A percentile compares a stretch with the other conserved stretches of the same genome.
Conservation (phyloP, 2,329 filamentous ascomycete genomes). For the Verruconis gallopava region DNA sequence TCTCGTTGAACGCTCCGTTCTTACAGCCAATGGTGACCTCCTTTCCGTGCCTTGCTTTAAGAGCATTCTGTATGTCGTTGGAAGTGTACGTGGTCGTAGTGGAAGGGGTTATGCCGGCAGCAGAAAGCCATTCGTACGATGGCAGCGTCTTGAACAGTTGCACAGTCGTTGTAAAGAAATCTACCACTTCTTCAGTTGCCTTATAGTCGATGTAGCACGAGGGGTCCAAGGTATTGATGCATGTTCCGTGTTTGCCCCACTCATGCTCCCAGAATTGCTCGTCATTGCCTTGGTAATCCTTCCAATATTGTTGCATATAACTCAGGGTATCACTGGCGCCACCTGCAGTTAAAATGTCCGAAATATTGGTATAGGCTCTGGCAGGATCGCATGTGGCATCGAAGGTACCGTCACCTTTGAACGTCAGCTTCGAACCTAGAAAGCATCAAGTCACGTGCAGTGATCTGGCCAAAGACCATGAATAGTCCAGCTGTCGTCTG, state of each 20-base stretch:
- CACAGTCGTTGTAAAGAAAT: conserved; percentile 56
- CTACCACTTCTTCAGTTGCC: conserved; percentile 50
- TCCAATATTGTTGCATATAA: conserved; percentile 62
- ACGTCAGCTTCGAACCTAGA: not conserved
- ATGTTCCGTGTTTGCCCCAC: conserved; percentile 55
- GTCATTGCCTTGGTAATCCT: conserved; percentile 51
- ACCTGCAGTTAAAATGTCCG: conserved; percentile 42
- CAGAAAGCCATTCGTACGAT: conserved; percentile 48
- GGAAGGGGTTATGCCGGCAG: conserved; percentile 47
- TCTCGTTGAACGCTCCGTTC: conserved; percentile 36
- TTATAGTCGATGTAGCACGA: conserved; percentile 48
- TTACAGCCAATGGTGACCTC: conserved; percentile 49
- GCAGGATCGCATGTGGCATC: conserved; percentile 7
- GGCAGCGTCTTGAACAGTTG: conserved; percentile 53
- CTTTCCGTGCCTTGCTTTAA: conserved; percentile 37
- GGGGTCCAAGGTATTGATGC: conserved; percentile 55
- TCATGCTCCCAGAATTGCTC: conserved; percentile 58
- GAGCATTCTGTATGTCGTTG: conserved; percentile 44
- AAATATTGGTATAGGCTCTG: conserved; percentile 14
- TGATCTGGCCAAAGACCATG: conserved; percentile 14
- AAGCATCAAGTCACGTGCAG: not conserved
- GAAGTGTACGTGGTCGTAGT: conserved; percentile 45
- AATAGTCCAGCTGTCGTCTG: conserved; percentile 15
- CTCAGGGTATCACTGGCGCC: conserved; percentile 43
- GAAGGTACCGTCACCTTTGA: conserved; percentile 12